These are phyloP conservation scores for Atkinsonella hypoxylon DNA, from an alignment of 2,329 filamentous ascomycete species.

Conservation along the genomic window DNA sequence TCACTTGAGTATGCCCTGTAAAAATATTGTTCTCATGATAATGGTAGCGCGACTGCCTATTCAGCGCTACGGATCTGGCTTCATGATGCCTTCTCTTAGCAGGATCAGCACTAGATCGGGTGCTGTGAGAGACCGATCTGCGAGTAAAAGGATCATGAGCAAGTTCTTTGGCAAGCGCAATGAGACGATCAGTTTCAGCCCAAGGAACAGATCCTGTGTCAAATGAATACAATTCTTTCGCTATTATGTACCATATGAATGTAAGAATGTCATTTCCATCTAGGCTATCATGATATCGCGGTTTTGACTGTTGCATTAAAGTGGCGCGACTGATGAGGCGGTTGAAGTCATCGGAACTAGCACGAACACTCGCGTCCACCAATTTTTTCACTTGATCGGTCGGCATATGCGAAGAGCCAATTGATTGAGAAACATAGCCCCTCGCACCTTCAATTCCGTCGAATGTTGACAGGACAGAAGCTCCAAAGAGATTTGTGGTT, in stretches of 20 bases:
- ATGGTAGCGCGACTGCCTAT: background rate
- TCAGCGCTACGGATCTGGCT: background rate
- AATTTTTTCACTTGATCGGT: conserved; percentile 16
- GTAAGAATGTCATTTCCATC: conserved; percentile 23
- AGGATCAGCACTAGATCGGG: background rate
- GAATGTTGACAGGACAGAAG: conserved; percentile 15
- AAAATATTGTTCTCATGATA: background rate
- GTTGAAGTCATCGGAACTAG: conserved; percentile 23
- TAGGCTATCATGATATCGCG: conserved; percentile 10
- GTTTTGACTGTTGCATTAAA: conserved; percentile 13
- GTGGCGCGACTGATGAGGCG: conserved; percentile 22
- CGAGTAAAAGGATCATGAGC: conserved; percentile 13
- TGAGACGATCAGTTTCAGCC: conserved; percentile 24
- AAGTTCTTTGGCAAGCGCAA: conserved; percentile 18
- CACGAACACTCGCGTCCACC: conserved; percentile 19
- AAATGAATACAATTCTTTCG: conserved; percentile 4
- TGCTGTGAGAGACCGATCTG: conserved; percentile 3
- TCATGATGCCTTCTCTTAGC: background rate
- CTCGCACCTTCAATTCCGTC: conserved; percentile 19
- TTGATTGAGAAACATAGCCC: conserved; percentile 20
- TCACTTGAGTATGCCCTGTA: background rate
- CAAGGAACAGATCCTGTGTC: conserved; percentile 14
- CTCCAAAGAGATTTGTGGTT: conserved; percentile 2
- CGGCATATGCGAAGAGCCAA: conserved; percentile 17
- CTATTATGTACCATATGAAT: conserved; percentile 17